A percentile compares a stretch with the other conserved stretches of the same genome.
These are phyloP conservation scores for Zymoseptoria crescenta DNA, from an alignment of 2,329 filamentous ascomycete species.

Conservation along the genomic window DNA sequence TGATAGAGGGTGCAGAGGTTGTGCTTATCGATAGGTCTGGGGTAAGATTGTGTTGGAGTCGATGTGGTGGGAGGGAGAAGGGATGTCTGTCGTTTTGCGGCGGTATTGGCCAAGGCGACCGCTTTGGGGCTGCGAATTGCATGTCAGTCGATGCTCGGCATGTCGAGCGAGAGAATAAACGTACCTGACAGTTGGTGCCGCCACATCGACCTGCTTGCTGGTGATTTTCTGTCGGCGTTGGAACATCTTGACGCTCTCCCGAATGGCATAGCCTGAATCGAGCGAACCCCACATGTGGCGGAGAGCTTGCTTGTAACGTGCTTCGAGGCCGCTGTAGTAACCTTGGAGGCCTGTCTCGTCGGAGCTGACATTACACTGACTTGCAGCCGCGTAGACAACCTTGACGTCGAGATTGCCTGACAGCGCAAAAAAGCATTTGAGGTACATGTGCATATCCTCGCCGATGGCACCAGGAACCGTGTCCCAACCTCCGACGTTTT, in stretches of 20 bases:
- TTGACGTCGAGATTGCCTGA: constrained; percentile 60
- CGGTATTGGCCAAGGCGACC: constrained; percentile 24
- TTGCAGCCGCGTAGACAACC: constrained; percentile 60
- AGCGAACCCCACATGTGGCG: constrained; percentile 71
- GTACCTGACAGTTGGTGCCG: constrained; percentile 23
- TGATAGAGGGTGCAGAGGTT: constrained; percentile 54
- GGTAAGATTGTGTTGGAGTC: not conserved
- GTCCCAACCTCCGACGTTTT: constrained; percentile 66
- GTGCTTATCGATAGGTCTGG: constrained; percentile 31
- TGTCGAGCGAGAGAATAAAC: constrained; percentile 6
- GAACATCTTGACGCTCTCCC: constrained; percentile 24
- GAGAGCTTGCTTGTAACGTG: constrained; percentile 63
- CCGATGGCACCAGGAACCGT: constrained; percentile 63
- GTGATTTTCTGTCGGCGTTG: constrained; percentile 15
- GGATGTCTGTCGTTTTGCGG: constrained; percentile 23
- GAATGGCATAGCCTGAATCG: constrained; percentile 59
- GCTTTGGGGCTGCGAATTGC: constrained; percentile 21
- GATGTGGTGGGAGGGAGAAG: constrained; percentile 9
- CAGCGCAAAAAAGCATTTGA: constrained; percentile 69
- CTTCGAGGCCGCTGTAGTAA: constrained; percentile 50
- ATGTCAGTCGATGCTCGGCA: constrained; percentile 4
- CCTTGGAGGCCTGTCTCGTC: constrained; percentile 49
- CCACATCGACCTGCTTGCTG: constrained; percentile 9
- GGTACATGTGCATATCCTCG: constrained; percentile 69
- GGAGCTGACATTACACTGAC: constrained; percentile 63